Percentiles rank a stretch among this genome's conserved stretches.
These are phyloP conservation scores for Mucuna pruriens DNA, from an alignment of 306 rosid species.

Conservation along the genomic window DNA sequence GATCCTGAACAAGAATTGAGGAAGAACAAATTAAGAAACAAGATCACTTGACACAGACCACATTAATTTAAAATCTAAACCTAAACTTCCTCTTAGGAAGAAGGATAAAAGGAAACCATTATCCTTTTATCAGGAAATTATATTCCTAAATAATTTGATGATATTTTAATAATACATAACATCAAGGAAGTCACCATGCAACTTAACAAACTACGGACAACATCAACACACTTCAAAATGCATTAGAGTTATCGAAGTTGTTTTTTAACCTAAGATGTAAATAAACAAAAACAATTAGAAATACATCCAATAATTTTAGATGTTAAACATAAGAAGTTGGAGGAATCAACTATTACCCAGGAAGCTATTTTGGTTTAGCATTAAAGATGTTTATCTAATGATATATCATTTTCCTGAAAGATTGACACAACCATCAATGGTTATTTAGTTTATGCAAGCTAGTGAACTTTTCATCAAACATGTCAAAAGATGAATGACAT, in stretches of 20 bases:
- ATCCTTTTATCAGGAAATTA: conserved; percentile 16
- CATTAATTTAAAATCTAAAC: conserved; percentile 16
- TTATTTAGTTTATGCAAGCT: conserved; percentile 25
- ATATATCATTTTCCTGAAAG: conserved; percentile 7
- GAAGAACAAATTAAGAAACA: conserved; percentile 13
- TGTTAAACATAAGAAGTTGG: neutral
- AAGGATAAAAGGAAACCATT: conserved; percentile 16
- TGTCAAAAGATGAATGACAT: conserved; percentile 32
- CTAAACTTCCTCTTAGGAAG: neutral
- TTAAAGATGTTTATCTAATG: neutral
- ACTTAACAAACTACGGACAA: conserved; percentile 10
- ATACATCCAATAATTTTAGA: neutral
- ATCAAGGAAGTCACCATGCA: conserved; percentile 22
- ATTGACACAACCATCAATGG: neutral
- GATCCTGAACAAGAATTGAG: conserved; percentile 47
- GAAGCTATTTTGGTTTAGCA: conserved; percentile 5
- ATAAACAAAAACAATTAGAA: conserved; percentile 3
- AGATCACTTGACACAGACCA: neutral
- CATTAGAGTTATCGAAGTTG: neutral
- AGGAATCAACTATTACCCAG: neutral
- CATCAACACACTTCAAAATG: conserved; percentile 1
- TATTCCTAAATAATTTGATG: conserved; percentile 2
- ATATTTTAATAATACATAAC: conserved; percentile 10
- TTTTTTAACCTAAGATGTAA: neutral
- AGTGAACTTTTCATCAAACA: conserved; percentile 27